Base-by-base conservation (phyloP, 1,139 yeast species). In the Nakaseomyces nivariensis region DNA sequence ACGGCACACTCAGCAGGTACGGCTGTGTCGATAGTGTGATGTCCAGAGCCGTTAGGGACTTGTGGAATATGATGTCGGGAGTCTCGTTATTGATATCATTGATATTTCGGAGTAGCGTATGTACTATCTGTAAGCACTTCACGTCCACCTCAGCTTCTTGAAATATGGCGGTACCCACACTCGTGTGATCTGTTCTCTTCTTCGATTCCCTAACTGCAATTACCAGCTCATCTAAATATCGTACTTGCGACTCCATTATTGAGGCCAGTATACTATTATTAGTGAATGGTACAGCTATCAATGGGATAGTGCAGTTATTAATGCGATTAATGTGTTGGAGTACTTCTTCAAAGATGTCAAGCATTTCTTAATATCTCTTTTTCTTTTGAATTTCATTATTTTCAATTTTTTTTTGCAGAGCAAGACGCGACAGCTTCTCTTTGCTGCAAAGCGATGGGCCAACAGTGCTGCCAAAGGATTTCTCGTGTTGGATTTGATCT, bases 191-290 rank as follows among this genome's bases (percentile, higher is more conserved):
- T 4, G 44, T 29, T 17, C n/a, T 10, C 8, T 32, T 31, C 13
- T 22, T 32, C 13, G 46, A 56, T 22, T 56, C 62, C 42, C 52
- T 56, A 24, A 63, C 56, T 11, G 66, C 65, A 38, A 53, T 46
- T 26, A 58, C 58, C 36, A 64, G 49, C 45, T 64, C 68, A 47
- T 63, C 66, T 31, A 64, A 46, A 48, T 63, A 64, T 47, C 56
- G 56, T 36, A 58, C 54, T 42, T 61, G 59, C 13, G 61, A 50
- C 26, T 61, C 64, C 64, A 61, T 61, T 24, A n/a, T 38, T 5
- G 41, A 17, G 41, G 26, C 7, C 10, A 2, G 32, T 1, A 17
- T 1, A 17, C 2, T 17, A 17, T 17, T 17, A 3, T 17, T 17
- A 17, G 22, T 17, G 22, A 3, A 17, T 17, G 22, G 1, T 17